Base-by-base conservation (phyloP, 768 basidiomycete genomes). In the Rossbeevera mucosa region DNA sequence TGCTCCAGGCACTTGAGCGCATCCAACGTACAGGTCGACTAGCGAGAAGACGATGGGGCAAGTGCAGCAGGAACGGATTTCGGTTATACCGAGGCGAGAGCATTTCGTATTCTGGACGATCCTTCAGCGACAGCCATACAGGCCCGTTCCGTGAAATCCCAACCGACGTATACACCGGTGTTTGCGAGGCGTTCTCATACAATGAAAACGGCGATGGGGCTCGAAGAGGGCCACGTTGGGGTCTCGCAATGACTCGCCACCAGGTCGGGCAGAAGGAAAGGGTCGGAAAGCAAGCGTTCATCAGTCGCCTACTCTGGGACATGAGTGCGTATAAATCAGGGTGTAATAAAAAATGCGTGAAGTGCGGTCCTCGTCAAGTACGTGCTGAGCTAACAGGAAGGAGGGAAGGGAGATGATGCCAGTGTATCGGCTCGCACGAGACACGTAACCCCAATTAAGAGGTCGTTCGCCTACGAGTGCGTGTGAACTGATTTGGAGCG, bases 381-480 rank as follows among this genome's bases (percentile, higher is more conserved):
- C 41, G 55, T 64, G 56, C 64, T 48, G 64, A 43, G 54, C 44
- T 48, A 64, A 57, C 48, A 66, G 68, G 53, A 60, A 13, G 64
- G 70, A 58, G 68, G 66, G 68, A 52, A 60, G 11, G 64, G 70
- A 58, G 68, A 72, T 71, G 79, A 78, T 52, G 64, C 85, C 85
- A 66, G 75, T 85, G 88, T 87, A 65, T 89, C 72, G 86, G 86
- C 83, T 74, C 73, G 76, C 76, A 76, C 82, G 83, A 85, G 79
- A 78, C 78, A 83, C 84, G 81, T 75, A 81, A 85, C 86, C 85
- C 79, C 87, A 88, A 62, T 68, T 52, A 88, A 88, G 86, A 80
- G 86, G 83, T 86, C 85, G 83, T 85, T 50, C 83, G 78, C 79
- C 76, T 78, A 80, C 81, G 68, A 82, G 80, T 77, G 68, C 63